Evolutionary conservation across 495 filamentous ascomycete species (phyloP).

Genomic region (Lasiosphaeris hirsuta): DNA sequence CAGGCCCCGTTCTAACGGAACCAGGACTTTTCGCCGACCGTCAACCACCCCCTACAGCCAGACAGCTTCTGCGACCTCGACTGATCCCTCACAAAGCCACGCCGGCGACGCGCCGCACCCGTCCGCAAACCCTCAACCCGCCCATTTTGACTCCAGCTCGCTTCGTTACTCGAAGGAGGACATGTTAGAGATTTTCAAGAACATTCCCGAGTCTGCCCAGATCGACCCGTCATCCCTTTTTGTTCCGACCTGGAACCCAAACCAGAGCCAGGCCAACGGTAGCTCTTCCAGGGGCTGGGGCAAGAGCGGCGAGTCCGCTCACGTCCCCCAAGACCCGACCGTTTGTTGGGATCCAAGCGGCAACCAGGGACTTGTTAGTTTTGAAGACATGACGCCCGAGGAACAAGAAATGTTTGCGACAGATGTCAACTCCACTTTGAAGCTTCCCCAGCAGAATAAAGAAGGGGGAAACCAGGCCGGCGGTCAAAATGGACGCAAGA

Average conservation of each 20-base stretch:
- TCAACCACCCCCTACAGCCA: constrained; percentile 56
- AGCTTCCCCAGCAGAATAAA: constrained; percentile 76
- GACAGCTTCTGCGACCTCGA: constrained; percentile 17
- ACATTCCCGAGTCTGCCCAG: constrained; percentile 54
- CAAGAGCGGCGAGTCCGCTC: constrained; percentile 65
- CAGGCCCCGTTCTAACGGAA: constrained; percentile 64
- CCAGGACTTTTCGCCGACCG: constrained; percentile 80
- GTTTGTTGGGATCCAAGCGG: constrained; percentile 88
- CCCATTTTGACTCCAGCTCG: constrained; percentile 42
- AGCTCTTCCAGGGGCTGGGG: constrained; percentile 67
- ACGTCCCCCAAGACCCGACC: constrained; percentile 53
- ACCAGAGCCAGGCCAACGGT: constrained; percentile 58
- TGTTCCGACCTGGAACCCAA: constrained; percentile 72
- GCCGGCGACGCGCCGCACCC: constrained; percentile 11
- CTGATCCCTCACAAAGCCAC: constrained; percentile 19
- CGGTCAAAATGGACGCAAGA: constrained; percentile 61
- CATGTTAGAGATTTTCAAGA: constrained; percentile 68
- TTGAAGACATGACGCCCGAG: constrained; percentile 74
- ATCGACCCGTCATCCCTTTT: constrained; percentile 66
- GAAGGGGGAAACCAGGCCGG: constrained; percentile 55
- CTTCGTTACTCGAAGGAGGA: constrained; percentile 75
- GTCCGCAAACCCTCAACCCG: constrained; percentile 23
- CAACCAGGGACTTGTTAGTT: constrained; percentile 63
- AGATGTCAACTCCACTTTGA: constrained; percentile 90
- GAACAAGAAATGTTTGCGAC: constrained; percentile 81